phyloP scores from a whole-genome alignment of 2,329 filamentous ascomycete species.

The Podosphaera fusca region DNA sequence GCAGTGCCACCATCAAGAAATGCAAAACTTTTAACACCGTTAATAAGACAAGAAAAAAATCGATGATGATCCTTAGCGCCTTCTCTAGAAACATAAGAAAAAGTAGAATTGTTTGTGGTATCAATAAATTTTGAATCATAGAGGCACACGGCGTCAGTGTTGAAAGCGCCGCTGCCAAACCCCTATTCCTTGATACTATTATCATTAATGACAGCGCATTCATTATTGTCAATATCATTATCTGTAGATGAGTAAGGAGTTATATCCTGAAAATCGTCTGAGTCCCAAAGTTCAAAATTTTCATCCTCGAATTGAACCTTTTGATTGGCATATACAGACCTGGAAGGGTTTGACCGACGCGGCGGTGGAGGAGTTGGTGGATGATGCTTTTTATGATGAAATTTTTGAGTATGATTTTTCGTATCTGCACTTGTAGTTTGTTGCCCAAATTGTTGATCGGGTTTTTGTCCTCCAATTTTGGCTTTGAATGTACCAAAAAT shows the following conservation, averaged over 20 bases:
- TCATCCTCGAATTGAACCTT: not conserved
- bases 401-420: not conserved
- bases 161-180: too few relatives aligned
- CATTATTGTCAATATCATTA: too few relatives aligned
- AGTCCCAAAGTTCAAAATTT: not conserved
- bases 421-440: not conserved
- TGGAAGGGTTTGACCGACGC: not conserved
- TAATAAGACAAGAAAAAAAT: conserved; percentile 1
- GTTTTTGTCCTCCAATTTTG: too few relatives aligned
- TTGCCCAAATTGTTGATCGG: too few relatives aligned
- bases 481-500: not conserved
- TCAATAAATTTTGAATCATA: too few relatives aligned
- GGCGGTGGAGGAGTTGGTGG: not conserved
- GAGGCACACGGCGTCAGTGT: too few relatives aligned
- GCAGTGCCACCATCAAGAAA: not conserved
- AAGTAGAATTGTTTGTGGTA: not conserved
- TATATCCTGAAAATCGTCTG: not conserved
- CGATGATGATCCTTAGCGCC: not conserved
- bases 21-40: not conserved
- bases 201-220: too few relatives aligned
- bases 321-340: not conserved
- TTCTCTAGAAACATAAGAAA: not conserved
- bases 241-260: too few relatives aligned
- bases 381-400: not conserved
- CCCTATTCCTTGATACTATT: too few relatives aligned